These are phyloP conservation scores for Rhazya stricta DNA, from an alignment of 257 asterid species.

Conservation along the genomic window DNA sequence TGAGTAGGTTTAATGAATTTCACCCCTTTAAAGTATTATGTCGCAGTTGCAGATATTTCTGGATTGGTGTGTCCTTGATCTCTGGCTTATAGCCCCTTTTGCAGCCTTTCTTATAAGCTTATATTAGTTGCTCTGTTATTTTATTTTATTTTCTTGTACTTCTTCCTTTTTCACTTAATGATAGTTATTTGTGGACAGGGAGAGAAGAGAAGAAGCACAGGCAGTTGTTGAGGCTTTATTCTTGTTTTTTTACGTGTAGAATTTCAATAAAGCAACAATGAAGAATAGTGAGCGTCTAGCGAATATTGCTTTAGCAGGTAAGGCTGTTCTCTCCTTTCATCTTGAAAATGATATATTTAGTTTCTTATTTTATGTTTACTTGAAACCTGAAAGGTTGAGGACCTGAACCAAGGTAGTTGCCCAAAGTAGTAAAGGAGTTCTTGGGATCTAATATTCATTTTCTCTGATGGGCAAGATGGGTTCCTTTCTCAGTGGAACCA, in stretches of 20 bases:
- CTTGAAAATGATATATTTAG: neutral
- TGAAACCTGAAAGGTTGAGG: neutral
- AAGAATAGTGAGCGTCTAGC: conserved; percentile 39
- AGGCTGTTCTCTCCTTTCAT: neutral
- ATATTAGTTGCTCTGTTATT: neutral
- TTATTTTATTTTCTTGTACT: neutral
- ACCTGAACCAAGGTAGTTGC: neutral
- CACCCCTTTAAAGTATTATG: neutral
- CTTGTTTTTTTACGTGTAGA: neutral
- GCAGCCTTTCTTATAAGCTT: neutral
- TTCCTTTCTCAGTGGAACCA: neutral
- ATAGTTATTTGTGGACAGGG: neutral
- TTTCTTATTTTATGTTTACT: neutral
- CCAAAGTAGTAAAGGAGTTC: neutral
- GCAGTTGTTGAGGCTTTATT: neutral
- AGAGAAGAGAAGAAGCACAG: neutral
- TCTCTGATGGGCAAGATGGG: neutral
- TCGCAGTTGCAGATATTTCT: neutral
- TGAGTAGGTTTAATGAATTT: neutral
- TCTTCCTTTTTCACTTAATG: neutral
- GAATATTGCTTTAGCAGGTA: conserved; percentile 42
- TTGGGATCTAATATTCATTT: neutral
- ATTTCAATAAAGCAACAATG: conserved; percentile 18
- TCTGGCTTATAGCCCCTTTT: neutral
- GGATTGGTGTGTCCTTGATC: neutral